These are phyloP conservation scores for Grosmannia huntii DNA, from an alignment of 2,329 filamentous ascomycete species.

Conservation along the genomic window DNA sequence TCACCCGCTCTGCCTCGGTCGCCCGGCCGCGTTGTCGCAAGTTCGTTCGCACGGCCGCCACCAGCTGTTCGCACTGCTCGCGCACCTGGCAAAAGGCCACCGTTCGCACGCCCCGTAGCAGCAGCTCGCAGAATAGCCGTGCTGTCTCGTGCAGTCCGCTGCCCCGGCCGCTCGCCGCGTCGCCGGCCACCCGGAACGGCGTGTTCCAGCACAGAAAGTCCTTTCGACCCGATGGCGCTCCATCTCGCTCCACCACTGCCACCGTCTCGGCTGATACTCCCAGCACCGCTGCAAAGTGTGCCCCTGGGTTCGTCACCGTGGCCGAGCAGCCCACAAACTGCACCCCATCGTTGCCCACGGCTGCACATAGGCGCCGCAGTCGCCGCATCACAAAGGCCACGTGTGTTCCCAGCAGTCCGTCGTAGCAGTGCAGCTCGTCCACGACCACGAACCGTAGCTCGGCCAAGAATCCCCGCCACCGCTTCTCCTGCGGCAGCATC, in stretches of 20 bases:
- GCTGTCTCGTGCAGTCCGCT: slow-evolving; percentile 78
- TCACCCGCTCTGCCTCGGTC: slow-evolving; percentile 68
- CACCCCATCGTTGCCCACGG: slow-evolving; percentile 72
- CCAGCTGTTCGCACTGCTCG: slow-evolving; percentile 75
- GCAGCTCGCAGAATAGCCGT: slow-evolving; percentile 76
- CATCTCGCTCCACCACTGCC: slow-evolving; percentile 75
- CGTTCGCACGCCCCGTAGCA: slow-evolving; percentile 76
- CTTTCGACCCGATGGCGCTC: slow-evolving; percentile 82
- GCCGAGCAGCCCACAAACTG: slow-evolving; percentile 95
- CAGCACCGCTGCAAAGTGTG: slow-evolving; percentile 92
- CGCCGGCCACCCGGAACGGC: slow-evolving; percentile 77
- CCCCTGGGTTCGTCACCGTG: slow-evolving; percentile 81
- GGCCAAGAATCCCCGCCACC: slow-evolving; percentile 78
- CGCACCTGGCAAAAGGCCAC: slow-evolving; percentile 88
- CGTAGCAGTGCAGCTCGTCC: slow-evolving; percentile 90
- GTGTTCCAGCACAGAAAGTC: slow-evolving; percentile 98
- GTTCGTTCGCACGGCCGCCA: slow-evolving; percentile 68
- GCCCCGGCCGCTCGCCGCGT: slow-evolving; percentile 75
- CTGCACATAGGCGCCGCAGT: slow-evolving; percentile 74
- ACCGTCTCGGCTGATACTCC: slow-evolving; percentile 47
- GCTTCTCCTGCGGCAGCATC: slow-evolving; percentile 81
- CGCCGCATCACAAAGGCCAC: slow-evolving; percentile 91
- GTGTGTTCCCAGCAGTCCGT: slow-evolving; percentile 86
- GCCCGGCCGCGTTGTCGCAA: slow-evolving; percentile 57
- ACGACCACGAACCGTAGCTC: slow-evolving; percentile 83